Conservation (phyloP, 176 grass and related monocot genomes). For the Alopecurus myosuroides region DNA sequence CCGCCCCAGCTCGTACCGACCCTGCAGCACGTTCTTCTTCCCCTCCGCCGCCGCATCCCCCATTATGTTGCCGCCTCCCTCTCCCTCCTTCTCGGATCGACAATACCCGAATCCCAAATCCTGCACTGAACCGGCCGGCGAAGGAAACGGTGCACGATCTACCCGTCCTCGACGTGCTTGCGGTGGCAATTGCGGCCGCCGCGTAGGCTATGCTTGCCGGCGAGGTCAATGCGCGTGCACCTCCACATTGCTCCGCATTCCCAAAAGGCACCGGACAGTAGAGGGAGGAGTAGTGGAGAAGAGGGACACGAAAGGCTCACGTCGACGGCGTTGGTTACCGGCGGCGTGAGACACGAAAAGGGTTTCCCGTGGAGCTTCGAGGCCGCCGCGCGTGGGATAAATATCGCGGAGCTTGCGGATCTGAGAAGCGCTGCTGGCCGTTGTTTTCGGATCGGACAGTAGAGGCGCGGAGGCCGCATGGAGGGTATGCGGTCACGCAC, state of each 20-base stretch:
- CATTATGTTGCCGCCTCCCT: neutral
- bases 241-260: constrained; percentile 53
- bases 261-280: neutral
- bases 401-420: constrained; percentile 5
- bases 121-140: neutral
- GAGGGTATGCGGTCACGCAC: neutral
- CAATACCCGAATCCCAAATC: neutral
- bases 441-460: neutral
- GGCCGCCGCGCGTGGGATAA: neutral
- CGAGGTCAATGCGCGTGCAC: constrained; percentile 39
- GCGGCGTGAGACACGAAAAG: constrained; percentile 5
- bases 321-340: neutral
- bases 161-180: constrained; percentile 71
- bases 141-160: neutral
- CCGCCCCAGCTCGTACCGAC: constrained; percentile 49
- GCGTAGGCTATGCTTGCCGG: constrained; percentile 39
- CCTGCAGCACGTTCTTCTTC: constrained; percentile 27
- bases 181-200: constrained; percentile 57
- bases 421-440: neutral
- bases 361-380: neutral
- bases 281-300: neutral
- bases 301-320: neutral
- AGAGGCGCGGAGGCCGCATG: neutral
- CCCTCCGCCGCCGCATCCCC: neutral
- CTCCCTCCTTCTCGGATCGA: neutral